Evolutionary conservation across 2,329 filamentous ascomycete species (phyloP), one percentile per base, ranked within the genome.

Genomic region (Blastomyces parvus): DNA sequence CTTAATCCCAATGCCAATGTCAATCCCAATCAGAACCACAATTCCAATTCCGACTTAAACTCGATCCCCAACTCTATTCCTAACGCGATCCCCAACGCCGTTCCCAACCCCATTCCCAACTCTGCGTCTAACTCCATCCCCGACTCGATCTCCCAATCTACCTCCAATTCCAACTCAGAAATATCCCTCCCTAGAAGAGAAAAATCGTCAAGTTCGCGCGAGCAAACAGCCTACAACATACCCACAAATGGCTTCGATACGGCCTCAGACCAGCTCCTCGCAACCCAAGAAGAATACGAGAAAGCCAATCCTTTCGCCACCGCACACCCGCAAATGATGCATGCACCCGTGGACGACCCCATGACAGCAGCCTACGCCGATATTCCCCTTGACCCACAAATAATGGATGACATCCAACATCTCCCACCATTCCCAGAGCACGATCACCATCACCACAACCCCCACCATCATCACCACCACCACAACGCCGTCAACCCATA

Each of bases 361-460:
- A 76, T 80, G 67, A 69, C 74, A 27, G 73, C 76, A 30, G 72
- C 76, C 40, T 80, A 78, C 63, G 73, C 79, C 64, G 77, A 82
- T 52, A 78, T 86, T 72, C 83, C 84, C 1, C 78, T 85, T 52
- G 84, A 87, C 64, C 84, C 84, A 2, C 83, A 84, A 46, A 84
- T 87, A 58, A 86, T 86, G 79, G 77, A 81, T 66, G 79, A 81
- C 66, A 74, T 81, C 36, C 75, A 79, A 55, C 72, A 78, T 61
- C 71, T 80, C 2, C 70, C 75, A 40, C 70, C 75, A 25, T 78
- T 76, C 57, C 75, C 75, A 60, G 70, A 75, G 27, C 75, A 50
- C 48, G 11, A 50, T 4, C 48, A 77, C 58, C 70, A 50, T n/a
- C n/a, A n/a, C n/a, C n/a, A n/a, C n/a, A 48, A 46, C n/a, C 46